Evolutionary conservation across 768 basidiomycete species (phyloP).

Genomic region (Royoungia palumana): DNA sequence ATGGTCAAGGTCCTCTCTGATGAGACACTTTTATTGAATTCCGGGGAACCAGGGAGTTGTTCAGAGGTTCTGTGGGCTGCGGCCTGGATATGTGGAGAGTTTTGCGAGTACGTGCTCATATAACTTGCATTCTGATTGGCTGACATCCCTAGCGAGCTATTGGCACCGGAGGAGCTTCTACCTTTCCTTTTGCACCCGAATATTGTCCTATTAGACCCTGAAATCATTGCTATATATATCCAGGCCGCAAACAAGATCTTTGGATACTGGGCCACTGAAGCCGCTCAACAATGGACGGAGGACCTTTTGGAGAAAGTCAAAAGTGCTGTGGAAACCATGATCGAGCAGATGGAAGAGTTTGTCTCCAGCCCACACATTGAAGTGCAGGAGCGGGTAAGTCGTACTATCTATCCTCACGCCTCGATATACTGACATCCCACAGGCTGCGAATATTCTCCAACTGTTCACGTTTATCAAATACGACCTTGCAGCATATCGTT

Average conservation of each 20-base stretch:
- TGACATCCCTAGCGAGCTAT: constrained; percentile 55
- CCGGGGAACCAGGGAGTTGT: constrained; percentile 68
- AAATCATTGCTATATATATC: constrained; percentile 74
- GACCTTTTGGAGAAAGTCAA: constrained; percentile 65
- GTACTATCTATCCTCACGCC: not conserved
- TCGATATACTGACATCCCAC: constrained; percentile 4
- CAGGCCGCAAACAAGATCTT: constrained; percentile 86
- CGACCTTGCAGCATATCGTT: constrained; percentile 59
- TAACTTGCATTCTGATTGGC: constrained; percentile 2
- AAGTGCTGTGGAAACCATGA: constrained; percentile 57
- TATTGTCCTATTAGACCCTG: constrained; percentile 53
- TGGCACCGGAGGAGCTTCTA: constrained; percentile 71
- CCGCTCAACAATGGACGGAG: constrained; percentile 75
- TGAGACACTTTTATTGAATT: constrained; percentile 65
- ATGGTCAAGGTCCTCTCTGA: constrained; percentile 82
- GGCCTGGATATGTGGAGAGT: constrained; percentile 96
- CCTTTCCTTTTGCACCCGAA: constrained; percentile 64
- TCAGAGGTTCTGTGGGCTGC: constrained; percentile 90
- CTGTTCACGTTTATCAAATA: constrained; percentile 73
- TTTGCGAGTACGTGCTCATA: constrained; percentile 63
- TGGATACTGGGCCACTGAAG: constrained; percentile 75
- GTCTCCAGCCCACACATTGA: constrained; percentile 69
- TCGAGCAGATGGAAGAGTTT: constrained; percentile 57
- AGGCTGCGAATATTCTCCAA: constrained; percentile 82
- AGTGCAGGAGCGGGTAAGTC: constrained; percentile 84